phyloP scores from a whole-genome alignment of 1,284 basidiomycete species.

The Heterobasidion irregulare region DNA sequence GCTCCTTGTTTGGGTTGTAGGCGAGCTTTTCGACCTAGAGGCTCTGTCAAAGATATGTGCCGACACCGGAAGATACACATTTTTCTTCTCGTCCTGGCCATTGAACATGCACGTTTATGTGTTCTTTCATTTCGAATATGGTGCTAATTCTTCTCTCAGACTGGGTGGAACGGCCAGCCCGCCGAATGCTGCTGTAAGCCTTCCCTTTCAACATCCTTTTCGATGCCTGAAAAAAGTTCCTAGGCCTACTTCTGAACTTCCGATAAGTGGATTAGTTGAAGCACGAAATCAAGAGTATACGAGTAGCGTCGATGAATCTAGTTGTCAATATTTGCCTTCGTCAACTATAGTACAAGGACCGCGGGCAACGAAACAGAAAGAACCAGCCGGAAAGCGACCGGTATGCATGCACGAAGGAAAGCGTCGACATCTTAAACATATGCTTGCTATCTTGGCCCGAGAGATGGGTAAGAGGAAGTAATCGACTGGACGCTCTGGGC shows the following conservation, averaged over 20 bases:
- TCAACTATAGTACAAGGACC: no score
- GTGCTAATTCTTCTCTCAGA: slow-evolving; percentile 19
- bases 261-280: no score
- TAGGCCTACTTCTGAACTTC: background rate
- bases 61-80: slow-evolving; percentile 52
- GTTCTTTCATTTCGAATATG: background rate
- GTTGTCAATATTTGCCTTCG: no score
- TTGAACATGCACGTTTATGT: slow-evolving; percentile 47
- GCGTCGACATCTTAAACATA: no score
- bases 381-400: no score
- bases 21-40: slow-evolving; percentile 66
- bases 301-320: no score
- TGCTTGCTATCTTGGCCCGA: no score
- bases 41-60: slow-evolving; percentile 47
- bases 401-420: no score
- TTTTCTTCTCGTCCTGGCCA: slow-evolving; percentile 71
- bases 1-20: slow-evolving; percentile 20
- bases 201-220: background rate
- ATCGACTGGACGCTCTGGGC: no score
- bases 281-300: no score
- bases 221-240: background rate
- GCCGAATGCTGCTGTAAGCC: slow-evolving; percentile 58
- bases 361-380: no score
- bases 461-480: no score
- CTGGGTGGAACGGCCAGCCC: slow-evolving; percentile 62